Percentiles rank a stretch among this genome's conserved stretches.
These are phyloP conservation scores for Penicillium sp. DNA, from an alignment of 2,329 filamentous ascomycete species.

Conservation along the genomic window DNA sequence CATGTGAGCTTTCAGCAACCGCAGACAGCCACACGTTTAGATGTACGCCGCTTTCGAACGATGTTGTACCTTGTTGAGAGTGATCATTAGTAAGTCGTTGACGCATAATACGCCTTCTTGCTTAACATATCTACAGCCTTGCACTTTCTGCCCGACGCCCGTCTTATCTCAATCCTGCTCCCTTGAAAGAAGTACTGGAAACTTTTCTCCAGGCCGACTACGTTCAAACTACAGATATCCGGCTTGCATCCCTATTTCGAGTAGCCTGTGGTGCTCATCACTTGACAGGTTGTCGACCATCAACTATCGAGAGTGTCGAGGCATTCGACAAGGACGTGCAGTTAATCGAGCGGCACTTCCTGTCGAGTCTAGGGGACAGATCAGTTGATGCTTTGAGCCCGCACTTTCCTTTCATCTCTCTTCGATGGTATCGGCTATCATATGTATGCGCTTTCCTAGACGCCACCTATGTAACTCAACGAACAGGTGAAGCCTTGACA, in stretches of 20 bases:
- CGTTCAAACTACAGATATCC: conserved; percentile 4
- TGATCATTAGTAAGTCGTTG: conserved; percentile 6
- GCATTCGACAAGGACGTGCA: conserved; percentile 9
- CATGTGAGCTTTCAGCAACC: conserved; percentile 4
- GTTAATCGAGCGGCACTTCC: conserved; percentile 1
- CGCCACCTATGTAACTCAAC: conserved; percentile 1
- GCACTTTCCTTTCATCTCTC: conserved; percentile 7
- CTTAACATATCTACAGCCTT: not conserved
- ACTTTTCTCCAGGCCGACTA: conserved; percentile 1
- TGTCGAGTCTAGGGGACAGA: not conserved
- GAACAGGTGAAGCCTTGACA: conserved; percentile 4
- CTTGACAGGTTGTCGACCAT: conserved; percentile 5
- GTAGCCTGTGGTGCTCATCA: conserved; percentile 6
- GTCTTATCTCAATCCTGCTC: conserved; percentile 7
- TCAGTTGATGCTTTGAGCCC: conserved; percentile 1
- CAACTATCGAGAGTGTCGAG: conserved; percentile 9
- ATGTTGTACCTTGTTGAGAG: conserved; percentile 10
- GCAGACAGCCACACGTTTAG: not conserved
- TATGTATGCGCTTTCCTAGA: conserved; percentile 9
- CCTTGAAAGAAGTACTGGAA: not conserved
- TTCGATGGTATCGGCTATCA: conserved; percentile 9
- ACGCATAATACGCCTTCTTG: not conserved
- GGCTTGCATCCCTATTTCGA: conserved; percentile 2
- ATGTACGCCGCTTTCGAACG: conserved; percentile 1
- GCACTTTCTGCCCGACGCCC: conserved; percentile 9